Percentiles rank a stretch among this genome's conserved stretches.
Evolutionary conservation across 2,329 filamentous ascomycete species (phyloP).

Genomic region (Paramyrothecium roridum): DNA sequence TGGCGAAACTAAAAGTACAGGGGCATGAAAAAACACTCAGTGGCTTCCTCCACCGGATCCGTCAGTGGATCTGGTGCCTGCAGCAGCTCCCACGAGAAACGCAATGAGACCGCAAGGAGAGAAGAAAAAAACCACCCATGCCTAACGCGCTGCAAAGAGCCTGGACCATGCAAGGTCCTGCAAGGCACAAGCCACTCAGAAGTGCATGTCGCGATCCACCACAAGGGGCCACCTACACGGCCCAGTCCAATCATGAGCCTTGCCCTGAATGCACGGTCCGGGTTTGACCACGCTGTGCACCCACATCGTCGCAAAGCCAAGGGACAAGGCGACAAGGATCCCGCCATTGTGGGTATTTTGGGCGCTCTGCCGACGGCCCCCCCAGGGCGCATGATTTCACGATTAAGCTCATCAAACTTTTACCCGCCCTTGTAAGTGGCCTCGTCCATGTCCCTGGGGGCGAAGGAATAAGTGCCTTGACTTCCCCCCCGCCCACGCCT

Average conservation of each 20-base stretch:
- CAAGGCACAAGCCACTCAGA: slow-evolving; percentile 15
- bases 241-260: slow-evolving; percentile 13
- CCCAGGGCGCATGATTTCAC: neutral
- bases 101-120: no score
- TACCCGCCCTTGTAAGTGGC: neutral
- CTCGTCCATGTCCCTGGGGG: neutral
- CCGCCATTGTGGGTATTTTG: neutral
- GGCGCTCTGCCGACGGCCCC: neutral
- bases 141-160: neutral
- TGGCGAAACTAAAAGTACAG: no score
- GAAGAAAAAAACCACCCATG: slow-evolving; percentile 5
- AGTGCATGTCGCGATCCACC: slow-evolving; percentile 8
- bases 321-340: neutral
- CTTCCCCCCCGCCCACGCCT: neutral
- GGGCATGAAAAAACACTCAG: no score
- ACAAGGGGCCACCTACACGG: neutral
- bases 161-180: neutral
- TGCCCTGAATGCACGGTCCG: slow-evolving; percentile 10
- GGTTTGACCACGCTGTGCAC: neutral
- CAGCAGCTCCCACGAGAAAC: no score
- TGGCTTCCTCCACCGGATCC: no score
- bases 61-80: no score
- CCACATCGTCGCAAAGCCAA: neutral
- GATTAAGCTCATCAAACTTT: neutral
- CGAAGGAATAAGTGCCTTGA: neutral